These are phyloP conservation scores for Sporobolomyces phaffii DNA, from an alignment of 768 basidiomycete species.

Conservation along the genomic window DNA sequence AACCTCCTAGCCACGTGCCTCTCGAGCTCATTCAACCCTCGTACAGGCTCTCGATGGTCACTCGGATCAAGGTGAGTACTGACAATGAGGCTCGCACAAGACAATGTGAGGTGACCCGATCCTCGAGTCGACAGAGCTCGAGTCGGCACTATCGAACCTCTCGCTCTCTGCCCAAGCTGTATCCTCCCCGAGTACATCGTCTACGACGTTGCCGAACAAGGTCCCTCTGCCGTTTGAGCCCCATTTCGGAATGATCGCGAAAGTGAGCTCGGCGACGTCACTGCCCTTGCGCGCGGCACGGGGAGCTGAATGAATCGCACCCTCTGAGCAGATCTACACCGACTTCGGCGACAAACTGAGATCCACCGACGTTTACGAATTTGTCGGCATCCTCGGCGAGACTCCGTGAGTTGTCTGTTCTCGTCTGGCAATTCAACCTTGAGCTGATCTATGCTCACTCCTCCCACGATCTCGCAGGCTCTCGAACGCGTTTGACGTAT, in stretches of 20 bases:
- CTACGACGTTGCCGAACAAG: slow-evolving; percentile 10
- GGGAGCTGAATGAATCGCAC: too few species aligned
- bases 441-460: not conserved
- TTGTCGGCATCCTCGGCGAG: slow-evolving; percentile 40
- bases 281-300: not conserved
- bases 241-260: slow-evolving; percentile 34
- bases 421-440: not conserved
- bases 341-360: slow-evolving; percentile 33
- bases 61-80: not conserved
- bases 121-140: not conserved
- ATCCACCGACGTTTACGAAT: slow-evolving; percentile 37
- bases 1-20: too few species aligned
- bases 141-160: slow-evolving; percentile 12
- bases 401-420: slow-evolving; percentile 20
- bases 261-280: slow-evolving; percentile 14
- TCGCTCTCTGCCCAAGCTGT: slow-evolving; percentile 2
- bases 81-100: not conserved
- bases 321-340: slow-evolving; percentile 39
- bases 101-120: not conserved
- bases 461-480: not conserved
- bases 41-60: slow-evolving; percentile 20
- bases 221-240: slow-evolving; percentile 29
- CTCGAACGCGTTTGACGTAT: slow-evolving; percentile 19
- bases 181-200: not conserved
- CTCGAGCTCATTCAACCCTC: not conserved